Base-by-base conservation (phyloP, 495 filamentous ascomycete species). In the Pseudevernia furfuracea region DNA sequence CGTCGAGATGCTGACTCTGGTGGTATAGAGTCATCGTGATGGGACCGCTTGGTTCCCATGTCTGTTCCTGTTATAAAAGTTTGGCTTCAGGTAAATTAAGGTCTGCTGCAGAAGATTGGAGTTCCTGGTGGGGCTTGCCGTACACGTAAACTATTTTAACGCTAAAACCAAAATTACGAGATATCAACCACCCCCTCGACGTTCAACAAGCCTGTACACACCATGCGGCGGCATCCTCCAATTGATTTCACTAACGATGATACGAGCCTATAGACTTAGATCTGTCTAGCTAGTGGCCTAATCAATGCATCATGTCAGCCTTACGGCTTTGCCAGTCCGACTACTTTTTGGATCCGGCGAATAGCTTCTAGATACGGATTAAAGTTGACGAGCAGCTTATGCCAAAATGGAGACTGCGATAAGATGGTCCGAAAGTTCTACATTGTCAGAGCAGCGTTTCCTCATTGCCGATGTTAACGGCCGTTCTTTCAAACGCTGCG, bases 361-460 rank as follows among this genome's bases (percentile, higher is more conserved):
- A 55, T 21, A 34, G 17, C 30, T 1, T 34, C 19, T 4, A 55
- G 30, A 30, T 6, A 55, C 23, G 19, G 52, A 34, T 2, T 6
- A 34, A 3, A 55, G 7, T 34, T 55, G 28, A 12, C 30, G 36
- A 34, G 30, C 15, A 23, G 15, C 30, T 14, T 59, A 48, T 21
- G 56, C 14, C 12, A 15, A 59, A 56, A 87, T 88, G 86, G 85
- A 87, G 72, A 83, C 81, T 32, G 86, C 85, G 21, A 87, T 97
- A 71, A 85, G 91, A 68, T 97, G 92, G 92, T 97, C 94, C 30
- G 88, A 91, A 48, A 90, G 87, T 68, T 86, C 90, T 23, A 73
- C 74, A 1, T 69, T 78, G 70, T 79, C 78, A 41, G 79, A 80
- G 43, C 84, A 85, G 68, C 83, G 82, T 21, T 97, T 97, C 70